Conservation (phyloP, 352 stramenopile species). For the Thraustochytrium sp. region DNA sequence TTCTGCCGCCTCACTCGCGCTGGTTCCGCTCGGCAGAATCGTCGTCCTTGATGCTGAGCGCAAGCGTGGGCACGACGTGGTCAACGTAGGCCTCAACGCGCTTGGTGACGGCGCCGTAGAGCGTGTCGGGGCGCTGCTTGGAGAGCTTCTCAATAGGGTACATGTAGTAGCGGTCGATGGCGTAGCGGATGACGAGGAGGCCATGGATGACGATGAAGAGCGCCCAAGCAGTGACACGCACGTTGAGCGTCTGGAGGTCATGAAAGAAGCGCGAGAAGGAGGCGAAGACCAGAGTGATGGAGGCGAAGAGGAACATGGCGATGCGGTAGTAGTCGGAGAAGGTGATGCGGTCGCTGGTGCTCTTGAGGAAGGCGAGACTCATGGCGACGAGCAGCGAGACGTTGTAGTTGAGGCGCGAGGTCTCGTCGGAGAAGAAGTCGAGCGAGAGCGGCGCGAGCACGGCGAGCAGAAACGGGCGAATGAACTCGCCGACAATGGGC, state of each 20-base stretch:
- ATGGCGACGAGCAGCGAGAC: conserved; percentile 23
- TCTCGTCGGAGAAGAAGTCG: background rate
- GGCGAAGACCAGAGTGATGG: background rate
- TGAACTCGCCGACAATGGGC: conserved; percentile 4
- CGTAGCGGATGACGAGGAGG: background rate
- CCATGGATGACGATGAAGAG: background rate
- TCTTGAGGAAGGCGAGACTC: conserved; percentile 21
- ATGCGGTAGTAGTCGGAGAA: conserved; percentile 27
- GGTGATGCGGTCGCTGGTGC: background rate
- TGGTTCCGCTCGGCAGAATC: too few relatives aligned
- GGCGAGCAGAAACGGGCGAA: background rate
- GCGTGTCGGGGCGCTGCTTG: too few relatives aligned
- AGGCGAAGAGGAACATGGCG: conserved; percentile 12
- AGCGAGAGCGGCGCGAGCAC: background rate
- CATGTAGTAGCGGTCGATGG: too few relatives aligned
- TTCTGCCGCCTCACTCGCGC: too few relatives aligned
- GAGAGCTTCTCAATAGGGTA: too few relatives aligned
- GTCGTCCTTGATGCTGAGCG: too few relatives aligned
- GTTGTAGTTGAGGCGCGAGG: background rate
- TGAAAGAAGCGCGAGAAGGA: background rate
- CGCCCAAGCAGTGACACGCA: background rate
- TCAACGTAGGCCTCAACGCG: too few relatives aligned
- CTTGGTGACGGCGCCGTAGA: too few relatives aligned
- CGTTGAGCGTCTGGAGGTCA: background rate
- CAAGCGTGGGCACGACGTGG: too few relatives aligned